These are phyloP conservation scores for Dryadomyces quercivorus DNA, from an alignment of 2,329 filamentous ascomycete species.

Conservation along the genomic window DNA sequence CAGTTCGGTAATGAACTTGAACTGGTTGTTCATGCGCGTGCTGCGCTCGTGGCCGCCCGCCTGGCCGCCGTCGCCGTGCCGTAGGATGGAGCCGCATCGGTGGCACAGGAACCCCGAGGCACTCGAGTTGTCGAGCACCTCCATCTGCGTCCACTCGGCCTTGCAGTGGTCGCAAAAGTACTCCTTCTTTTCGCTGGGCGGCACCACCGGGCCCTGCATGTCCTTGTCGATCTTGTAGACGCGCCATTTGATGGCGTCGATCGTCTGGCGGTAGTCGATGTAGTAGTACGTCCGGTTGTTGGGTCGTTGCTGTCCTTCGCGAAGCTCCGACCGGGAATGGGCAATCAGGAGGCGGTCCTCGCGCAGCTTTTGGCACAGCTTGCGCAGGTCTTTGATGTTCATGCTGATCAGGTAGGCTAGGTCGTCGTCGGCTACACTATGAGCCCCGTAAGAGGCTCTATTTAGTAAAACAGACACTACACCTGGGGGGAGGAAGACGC, in stretches of 20 bases:
- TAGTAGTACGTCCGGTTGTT: conserved; percentile 91
- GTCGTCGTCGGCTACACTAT: conserved; percentile 64
- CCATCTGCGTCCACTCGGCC: conserved; percentile 78
- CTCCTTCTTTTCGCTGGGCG: conserved; percentile 80
- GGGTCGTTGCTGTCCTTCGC: conserved; percentile 69
- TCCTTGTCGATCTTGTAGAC: conserved; percentile 79
- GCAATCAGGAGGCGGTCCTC: conserved; percentile 79
- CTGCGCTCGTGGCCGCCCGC: conserved; percentile 62
- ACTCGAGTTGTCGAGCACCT: conserved; percentile 69
- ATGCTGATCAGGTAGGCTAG: conserved; percentile 77
- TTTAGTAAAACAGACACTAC: neutral
- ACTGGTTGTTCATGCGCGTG: conserved; percentile 64
- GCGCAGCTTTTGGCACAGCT: conserved; percentile 70
- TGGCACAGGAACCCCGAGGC: conserved; percentile 70
- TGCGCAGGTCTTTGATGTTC: conserved; percentile 85
- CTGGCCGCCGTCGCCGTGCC: conserved; percentile 53
- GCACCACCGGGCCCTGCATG: conserved; percentile 72
- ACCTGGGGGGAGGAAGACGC: conserved; percentile 21
- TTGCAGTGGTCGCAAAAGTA: conserved; percentile 75
- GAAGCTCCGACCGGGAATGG: conserved; percentile 64
- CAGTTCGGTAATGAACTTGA: conserved; percentile 65
- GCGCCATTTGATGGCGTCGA: conserved; percentile 93
- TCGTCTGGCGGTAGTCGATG: conserved; percentile 86
- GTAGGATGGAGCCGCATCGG: conserved; percentile 55
- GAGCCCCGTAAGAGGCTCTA: neutral